phyloP scores from a whole-genome alignment of 140 eudicot species.

The Senecio squalidus region DNA sequence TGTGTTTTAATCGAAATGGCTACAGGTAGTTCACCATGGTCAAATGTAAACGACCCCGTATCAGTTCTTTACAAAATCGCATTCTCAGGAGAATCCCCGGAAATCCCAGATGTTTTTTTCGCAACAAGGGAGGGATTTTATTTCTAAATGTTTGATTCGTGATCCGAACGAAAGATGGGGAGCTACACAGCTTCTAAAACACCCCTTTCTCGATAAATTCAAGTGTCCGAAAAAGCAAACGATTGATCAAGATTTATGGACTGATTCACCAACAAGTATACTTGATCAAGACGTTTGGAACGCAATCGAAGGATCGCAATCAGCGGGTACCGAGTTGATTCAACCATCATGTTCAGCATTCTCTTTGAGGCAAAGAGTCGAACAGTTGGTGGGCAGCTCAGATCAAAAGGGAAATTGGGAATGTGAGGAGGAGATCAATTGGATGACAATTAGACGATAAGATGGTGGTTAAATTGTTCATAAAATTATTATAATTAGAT shows the following conservation, averaged over 20 bases:
- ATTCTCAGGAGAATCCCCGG: conserved; percentile 56
- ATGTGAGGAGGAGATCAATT: conserved; percentile 29
- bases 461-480: conserved; percentile 20
- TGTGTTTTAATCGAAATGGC: conserved; percentile 77
- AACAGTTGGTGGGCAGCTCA: conserved; percentile 32
- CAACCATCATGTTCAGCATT: conserved; percentile 17
- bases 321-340: conserved; percentile 1
- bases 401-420: conserved; percentile 26
- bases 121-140: conserved; percentile 42
- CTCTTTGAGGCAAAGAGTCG: conserved; percentile 38
- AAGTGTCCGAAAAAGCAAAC: background rate
- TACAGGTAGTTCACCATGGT: conserved; percentile 56
- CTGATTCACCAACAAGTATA: conserved; percentile 60
- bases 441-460: conserved; percentile 49
- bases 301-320: conserved; percentile 21
- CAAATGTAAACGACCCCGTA: conserved; percentile 26
- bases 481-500: conserved; percentile 13
- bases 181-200: conserved; percentile 46
- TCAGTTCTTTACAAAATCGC: conserved; percentile 50
- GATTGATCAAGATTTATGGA: conserved; percentile 4
- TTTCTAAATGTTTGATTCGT: conserved; percentile 46
- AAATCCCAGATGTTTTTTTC: conserved; percentile 48
- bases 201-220: conserved; percentile 71
- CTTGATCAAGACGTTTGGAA: conserved; percentile 76
- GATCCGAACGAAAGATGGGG: conserved; percentile 61